phyloP scores from a whole-genome alignment of 2,329 filamentous ascomycete species.

The Setomelanomma holmii region DNA sequence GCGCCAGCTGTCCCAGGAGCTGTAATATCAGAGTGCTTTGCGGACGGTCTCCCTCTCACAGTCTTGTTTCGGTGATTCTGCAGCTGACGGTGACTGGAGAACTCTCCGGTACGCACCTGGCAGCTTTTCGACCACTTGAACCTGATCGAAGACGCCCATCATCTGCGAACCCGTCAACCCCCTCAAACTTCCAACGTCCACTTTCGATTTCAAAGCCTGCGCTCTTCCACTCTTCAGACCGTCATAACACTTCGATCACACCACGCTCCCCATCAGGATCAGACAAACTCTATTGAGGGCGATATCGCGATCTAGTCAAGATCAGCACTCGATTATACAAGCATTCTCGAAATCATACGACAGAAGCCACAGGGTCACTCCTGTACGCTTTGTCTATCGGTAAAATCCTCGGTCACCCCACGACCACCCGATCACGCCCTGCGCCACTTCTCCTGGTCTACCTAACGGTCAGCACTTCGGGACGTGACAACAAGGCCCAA shows the following conservation, averaged over 20 bases:
- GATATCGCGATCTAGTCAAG: slow-evolving; percentile 26
- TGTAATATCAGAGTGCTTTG: slow-evolving; percentile 47
- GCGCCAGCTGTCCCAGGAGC: slow-evolving; percentile 42
- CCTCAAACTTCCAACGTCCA: slow-evolving; percentile 31
- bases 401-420: slow-evolving; percentile 50
- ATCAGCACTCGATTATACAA: slow-evolving; percentile 26
- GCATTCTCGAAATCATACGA: slow-evolving; percentile 42
- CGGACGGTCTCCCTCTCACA: slow-evolving; percentile 45
- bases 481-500: slow-evolving; percentile 42
- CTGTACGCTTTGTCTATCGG: slow-evolving; percentile 50
- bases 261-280: slow-evolving; percentile 16
- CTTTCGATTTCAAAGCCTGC: slow-evolving; percentile 21
- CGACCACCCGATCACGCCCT: slow-evolving; percentile 46
- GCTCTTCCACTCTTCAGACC: slow-evolving; percentile 18
- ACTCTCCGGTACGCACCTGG: slow-evolving; percentile 42
- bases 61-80: slow-evolving; percentile 53
- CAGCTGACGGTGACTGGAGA: slow-evolving; percentile 54
- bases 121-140: slow-evolving; percentile 42
- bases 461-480: slow-evolving; percentile 46
- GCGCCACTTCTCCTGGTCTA: slow-evolving; percentile 43
- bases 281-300: slow-evolving; percentile 21
- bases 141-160: slow-evolving; percentile 38
- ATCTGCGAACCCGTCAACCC: slow-evolving; percentile 40
- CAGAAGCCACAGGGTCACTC: slow-evolving; percentile 41
- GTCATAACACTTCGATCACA: slow-evolving; percentile 17